Conservation (phyloP, 2,329 filamentous ascomycete species). For the Ascochyta viciae-villosae region DNA sequence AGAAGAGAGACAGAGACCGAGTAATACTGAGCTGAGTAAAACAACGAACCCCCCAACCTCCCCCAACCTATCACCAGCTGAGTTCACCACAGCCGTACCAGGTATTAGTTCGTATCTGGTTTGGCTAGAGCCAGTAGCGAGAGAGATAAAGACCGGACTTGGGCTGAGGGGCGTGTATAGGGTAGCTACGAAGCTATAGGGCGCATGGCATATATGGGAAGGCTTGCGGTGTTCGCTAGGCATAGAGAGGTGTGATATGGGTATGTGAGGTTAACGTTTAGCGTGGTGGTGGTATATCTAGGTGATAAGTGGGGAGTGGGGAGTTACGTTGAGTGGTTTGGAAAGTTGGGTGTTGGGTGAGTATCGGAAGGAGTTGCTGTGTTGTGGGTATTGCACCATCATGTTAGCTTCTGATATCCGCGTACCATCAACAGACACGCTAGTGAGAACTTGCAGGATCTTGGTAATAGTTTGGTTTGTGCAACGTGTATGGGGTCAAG, state of each 20-base stretch:
- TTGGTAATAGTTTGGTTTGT: background rate
- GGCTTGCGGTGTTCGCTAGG: no score
- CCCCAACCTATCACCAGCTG: constrained; percentile 41
- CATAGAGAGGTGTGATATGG: no score
- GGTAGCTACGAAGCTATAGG: constrained; percentile 61
- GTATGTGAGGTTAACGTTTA: constrained; percentile 62
- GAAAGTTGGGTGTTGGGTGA: constrained; percentile 71
- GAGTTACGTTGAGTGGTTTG: constrained; percentile 62
- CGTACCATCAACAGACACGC: constrained; percentile 61
- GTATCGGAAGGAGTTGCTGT: constrained; percentile 71
- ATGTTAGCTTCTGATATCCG: constrained; percentile 67
- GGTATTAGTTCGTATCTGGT: constrained; percentile 72
- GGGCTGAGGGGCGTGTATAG: constrained; percentile 59
- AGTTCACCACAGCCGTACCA: constrained; percentile 73
- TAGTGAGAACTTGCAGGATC: constrained; percentile 5
- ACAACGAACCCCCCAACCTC: no score
- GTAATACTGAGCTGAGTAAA: no score
- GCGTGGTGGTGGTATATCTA: background rate
- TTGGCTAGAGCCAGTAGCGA: constrained; percentile 69
- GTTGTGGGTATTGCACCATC: constrained; percentile 69
- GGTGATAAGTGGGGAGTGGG: background rate
- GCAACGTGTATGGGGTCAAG: background rate
- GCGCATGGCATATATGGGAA: no score
- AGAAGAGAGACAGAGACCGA: no score
- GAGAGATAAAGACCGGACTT: constrained; percentile 68